Conservation (phyloP, 2,329 filamentous ascomycete species). For the Verticillium klebahnii region DNA sequence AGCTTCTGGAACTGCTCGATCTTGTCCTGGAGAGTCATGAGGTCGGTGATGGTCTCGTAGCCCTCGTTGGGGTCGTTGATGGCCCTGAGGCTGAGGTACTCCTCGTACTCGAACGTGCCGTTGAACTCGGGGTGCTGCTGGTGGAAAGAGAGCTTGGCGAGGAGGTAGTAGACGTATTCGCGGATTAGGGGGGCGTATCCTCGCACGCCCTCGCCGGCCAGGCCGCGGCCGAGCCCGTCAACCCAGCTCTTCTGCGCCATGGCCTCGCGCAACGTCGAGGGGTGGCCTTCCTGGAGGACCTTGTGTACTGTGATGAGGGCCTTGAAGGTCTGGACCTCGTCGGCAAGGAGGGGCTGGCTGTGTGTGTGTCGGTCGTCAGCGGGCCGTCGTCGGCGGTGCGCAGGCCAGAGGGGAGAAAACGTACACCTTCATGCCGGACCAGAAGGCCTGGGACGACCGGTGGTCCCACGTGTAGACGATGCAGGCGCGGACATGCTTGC, state of each 20-base stretch:
- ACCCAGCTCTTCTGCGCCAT: conserved; percentile 88
- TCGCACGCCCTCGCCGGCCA: conserved; percentile 77
- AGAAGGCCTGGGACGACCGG: conserved; percentile 91
- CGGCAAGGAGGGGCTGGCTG: conserved; percentile 94
- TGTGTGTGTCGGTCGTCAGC: conserved; percentile 1
- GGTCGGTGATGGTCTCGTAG: conserved; percentile 91
- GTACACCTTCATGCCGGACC: conserved; percentile 97
- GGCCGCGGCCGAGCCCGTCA: conserved; percentile 82
- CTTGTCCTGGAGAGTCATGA: conserved; percentile 96
- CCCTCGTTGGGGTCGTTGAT: conserved; percentile 99
- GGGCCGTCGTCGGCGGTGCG: background rate
- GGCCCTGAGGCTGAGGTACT: conserved; percentile 95
- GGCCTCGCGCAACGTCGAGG: conserved; percentile 79
- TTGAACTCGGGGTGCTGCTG: conserved; percentile 97
- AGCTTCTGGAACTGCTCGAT: conserved; percentile 98
- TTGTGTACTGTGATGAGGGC: conserved; percentile 96
- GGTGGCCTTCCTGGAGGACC: conserved; percentile 94
- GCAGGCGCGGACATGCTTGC: conserved; percentile 94
- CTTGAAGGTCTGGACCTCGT: conserved; percentile 99
- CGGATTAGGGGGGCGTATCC: conserved; percentile 90
- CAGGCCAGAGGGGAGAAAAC: conserved; percentile 20
- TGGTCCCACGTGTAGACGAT: conserved; percentile 99
- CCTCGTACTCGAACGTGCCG: conserved; percentile 97
- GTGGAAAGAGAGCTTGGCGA: conserved; percentile 95
- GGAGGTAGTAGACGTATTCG: conserved; percentile 94